Evolutionary conservation across 208 protist genomes (phyloP), one percentile per base, ranked within the genome.

Genomic region (Trypanosoma conorhini): DNA sequence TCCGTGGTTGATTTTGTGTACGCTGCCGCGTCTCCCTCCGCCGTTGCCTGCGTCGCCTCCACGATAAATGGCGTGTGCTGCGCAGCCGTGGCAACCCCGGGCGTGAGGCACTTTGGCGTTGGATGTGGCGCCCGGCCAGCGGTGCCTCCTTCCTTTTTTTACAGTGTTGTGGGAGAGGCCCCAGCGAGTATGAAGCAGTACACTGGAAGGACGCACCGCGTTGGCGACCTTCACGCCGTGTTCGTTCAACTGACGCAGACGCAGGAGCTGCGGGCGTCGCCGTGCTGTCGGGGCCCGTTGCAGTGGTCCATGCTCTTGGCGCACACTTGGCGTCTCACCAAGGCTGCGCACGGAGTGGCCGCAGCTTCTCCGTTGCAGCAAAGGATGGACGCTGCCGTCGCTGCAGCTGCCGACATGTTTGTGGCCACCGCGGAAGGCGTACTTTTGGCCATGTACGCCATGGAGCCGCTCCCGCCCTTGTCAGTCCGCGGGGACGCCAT

Each of bases 1-100:
- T 52, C 62, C 13, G 62, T 76, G 7, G 64, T 70, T 19, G 64
- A 76, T 48, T 70, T 76, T 76, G 64, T 76, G 13, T 70, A 70
- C 50, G 58, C 59, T 42, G 28, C n/a, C n/a, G 71, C 63, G 0
- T 7, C 31, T 24, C 12, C 56, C 57, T 19, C 44, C 5, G 17
- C 35, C 69, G 30, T 76, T 54, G 21, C 13, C 31, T 15, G 28
- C 28, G 17, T 70, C n/a, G 56, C 55, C 0, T 44, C 19, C 35
- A 5, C 61, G 9, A 66, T 76, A 1, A 35, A 64, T 38, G 56
- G 51, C 19, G 33, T 67, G 26, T 64, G 22, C 19, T 24, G 40
- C 28, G n/a, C 58, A 61, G n/a, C 26, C 10, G 21, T 26, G 26
- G 3, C 54, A 22, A 21, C 26, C 31, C 17, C 40, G 30, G 40